Evolutionary conservation across 192 early-diverging fungal genomes (phyloP), one percentile per base, ranked within the genome.

Genomic region (Chytriomyces hyalinus): DNA sequence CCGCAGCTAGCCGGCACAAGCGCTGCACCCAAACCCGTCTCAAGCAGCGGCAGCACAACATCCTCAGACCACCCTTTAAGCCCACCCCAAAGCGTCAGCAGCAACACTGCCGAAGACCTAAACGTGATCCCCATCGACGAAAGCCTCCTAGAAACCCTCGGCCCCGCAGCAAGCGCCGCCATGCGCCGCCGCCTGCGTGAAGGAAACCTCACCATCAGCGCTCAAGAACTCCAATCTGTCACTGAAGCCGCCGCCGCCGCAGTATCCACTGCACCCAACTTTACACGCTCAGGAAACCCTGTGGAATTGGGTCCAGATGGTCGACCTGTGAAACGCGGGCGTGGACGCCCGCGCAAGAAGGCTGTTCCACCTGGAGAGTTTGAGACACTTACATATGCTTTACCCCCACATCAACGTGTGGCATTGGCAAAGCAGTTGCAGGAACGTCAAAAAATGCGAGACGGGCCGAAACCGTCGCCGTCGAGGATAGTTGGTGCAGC

Each of bases 121-220:
- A 20, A 57, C 1, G 20, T 57, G 0, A 57, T 57, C 20, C 79
- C 89, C 90, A 28, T 92, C 92, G 24, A 93, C 91, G 24, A 91
- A 88, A 82, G 90, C 91, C 79, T 93, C 81, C 92, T 92, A 92
- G 11, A 86, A 87, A 61, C 91, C 90, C 66, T 67, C 4, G 66
- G 66, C 11, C 66, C 66, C 66, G 66, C 66, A 11, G 66, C 66
- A 26, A 44, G 24, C 4, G 66, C 66, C 4, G 66, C 66, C 66
- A 67, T 67, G 66, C 66, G 66, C 22, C 22, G 66, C 22, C 66
- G 66, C 17, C 28, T 67, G 5, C 66, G 66, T 6, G 66, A 67
- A 28, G 45, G 36, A 26, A 67, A n/a, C 22, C 10, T n/a, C 43
- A 13, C 66, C 8, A 26, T 28, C 4, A 67, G 11, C 46, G 45